Evolutionary conservation across 1,284 basidiomycete genomes (phyloP).

Genomic region (Prillingera fragicola): DNA sequence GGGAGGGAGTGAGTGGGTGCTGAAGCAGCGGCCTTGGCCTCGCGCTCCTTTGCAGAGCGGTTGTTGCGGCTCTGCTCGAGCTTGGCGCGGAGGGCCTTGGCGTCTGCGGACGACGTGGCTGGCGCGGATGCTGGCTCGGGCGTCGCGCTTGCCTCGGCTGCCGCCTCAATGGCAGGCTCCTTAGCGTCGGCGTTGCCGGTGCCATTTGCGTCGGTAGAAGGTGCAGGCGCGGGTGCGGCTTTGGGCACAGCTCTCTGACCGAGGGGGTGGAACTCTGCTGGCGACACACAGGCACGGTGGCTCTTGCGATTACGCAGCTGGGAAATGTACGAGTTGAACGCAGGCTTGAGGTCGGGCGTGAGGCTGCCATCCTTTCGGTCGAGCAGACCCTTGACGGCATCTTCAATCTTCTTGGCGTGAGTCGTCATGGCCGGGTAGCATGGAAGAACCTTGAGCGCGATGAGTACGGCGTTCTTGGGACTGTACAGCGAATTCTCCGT

Average conservation of each 20-base stretch:
- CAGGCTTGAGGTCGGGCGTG: conserved; percentile 32
- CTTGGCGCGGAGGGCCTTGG: conserved; percentile 27
- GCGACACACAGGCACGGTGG: conserved; percentile 22
- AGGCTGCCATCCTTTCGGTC: conserved; percentile 53
- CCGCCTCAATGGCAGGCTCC: too few relatives aligned
- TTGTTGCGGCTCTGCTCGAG: conserved; percentile 20
- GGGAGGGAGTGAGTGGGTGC: too few relatives aligned
- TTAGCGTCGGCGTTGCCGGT: conserved; percentile 9
- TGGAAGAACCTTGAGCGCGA: conserved; percentile 80
- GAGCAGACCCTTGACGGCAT: conserved; percentile 62
- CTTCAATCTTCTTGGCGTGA: conserved; percentile 55
- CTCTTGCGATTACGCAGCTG: conserved; percentile 28
- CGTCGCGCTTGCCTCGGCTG: not conserved
- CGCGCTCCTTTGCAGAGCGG: conserved; percentile 7
- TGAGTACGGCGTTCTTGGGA: conserved; percentile 81
- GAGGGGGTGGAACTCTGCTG: conserved; percentile 25
- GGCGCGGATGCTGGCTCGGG: conserved; percentile 2
- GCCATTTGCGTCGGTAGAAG: conserved; percentile 5
- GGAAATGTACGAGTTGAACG: conserved; percentile 29
- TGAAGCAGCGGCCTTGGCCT: conserved; percentile 2
- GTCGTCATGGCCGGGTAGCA: conserved; percentile 70
- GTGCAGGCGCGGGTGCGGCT: conserved; percentile 10
- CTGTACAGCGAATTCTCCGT: conserved; percentile 59
- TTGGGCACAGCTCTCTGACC: conserved; percentile 15
- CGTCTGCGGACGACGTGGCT: conserved; percentile 13